phyloP scores from a whole-genome alignment of 768 basidiomycete genomes.

The Podaxis mareebaensis region DNA sequence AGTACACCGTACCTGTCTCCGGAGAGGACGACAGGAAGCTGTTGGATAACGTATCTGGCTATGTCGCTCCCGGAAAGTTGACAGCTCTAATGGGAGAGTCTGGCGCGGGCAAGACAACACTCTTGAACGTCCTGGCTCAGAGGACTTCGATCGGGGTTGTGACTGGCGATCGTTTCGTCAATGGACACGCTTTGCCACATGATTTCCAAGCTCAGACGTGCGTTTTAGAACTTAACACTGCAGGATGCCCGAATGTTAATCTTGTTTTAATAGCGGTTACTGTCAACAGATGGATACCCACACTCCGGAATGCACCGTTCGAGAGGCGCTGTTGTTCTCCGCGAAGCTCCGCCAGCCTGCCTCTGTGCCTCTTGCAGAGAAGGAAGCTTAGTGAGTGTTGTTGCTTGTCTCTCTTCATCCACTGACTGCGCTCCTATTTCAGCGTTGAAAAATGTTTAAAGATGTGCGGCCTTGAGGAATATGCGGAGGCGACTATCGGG shows the following conservation, averaged over 20 bases:
- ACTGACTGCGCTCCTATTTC: neutral
- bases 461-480: conserved; percentile 64
- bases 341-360: conserved; percentile 79
- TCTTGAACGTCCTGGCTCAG: conserved; percentile 57
- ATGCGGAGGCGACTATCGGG: conserved; percentile 65
- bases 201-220: conserved; percentile 68
- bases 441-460: conserved; percentile 51
- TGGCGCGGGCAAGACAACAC: conserved; percentile 57
- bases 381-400: conserved; percentile 70
- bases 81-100: conserved; percentile 76
- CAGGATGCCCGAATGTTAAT: neutral
- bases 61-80: conserved; percentile 78
- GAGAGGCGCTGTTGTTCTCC: conserved; percentile 81
- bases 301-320: conserved; percentile 73
- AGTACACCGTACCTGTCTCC: conserved; percentile 65
- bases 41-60: conserved; percentile 75
- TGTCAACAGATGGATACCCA: conserved; percentile 88
- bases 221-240: conserved; percentile 8
- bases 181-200: conserved; percentile 50
- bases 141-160: conserved; percentile 49
- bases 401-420: neutral
- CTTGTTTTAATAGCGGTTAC: conserved; percentile 49
- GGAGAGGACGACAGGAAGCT: conserved; percentile 48
- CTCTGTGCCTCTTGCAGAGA: conserved; percentile 65
- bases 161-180: conserved; percentile 53